Conservation (phyloP, 106 monocot species). For the Platanthera zijinensis region DNA sequence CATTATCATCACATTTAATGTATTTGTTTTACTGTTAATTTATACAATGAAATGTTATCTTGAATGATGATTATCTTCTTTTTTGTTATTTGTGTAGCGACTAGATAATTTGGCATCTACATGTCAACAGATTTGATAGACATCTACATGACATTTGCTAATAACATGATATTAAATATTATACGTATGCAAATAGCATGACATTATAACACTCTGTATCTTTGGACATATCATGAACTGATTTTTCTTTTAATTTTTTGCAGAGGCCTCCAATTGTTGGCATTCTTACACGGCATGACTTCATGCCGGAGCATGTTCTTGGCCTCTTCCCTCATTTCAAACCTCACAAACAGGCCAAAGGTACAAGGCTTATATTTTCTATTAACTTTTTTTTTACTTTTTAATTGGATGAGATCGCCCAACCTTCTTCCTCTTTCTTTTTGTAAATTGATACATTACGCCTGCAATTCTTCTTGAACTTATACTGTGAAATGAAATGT, state of each 20-base stretch:
- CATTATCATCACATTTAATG: no score
- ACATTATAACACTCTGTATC: not conserved
- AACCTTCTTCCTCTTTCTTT: not conserved
- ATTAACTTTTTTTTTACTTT: not conserved
- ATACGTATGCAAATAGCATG: not conserved
- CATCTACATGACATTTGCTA: no score
- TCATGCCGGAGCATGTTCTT: conserved; percentile 82
- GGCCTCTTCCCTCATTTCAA: conserved; percentile 65
- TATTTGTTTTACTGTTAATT: no score
- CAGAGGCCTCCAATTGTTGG: conserved; percentile 38
- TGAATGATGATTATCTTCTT: no score
- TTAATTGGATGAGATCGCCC: not conserved
- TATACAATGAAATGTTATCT: no score
- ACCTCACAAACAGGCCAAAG: conserved; percentile 22
- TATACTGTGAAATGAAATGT: no score
- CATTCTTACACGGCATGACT: conserved; percentile 90
- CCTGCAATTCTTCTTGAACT: no score
- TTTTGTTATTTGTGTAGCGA: no score
- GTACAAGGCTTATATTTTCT: not conserved
- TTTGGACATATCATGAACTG: not conserved
- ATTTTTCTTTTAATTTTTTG: conserved; percentile 5
- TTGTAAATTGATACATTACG: not conserved
- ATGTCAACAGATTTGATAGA: no score
- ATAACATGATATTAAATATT: no score
- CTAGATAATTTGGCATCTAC: no score